These are phyloP conservation scores for Haplosporangium gracile DNA, from an alignment of 192 early-diverging fungal species.

Conservation along the genomic window DNA sequence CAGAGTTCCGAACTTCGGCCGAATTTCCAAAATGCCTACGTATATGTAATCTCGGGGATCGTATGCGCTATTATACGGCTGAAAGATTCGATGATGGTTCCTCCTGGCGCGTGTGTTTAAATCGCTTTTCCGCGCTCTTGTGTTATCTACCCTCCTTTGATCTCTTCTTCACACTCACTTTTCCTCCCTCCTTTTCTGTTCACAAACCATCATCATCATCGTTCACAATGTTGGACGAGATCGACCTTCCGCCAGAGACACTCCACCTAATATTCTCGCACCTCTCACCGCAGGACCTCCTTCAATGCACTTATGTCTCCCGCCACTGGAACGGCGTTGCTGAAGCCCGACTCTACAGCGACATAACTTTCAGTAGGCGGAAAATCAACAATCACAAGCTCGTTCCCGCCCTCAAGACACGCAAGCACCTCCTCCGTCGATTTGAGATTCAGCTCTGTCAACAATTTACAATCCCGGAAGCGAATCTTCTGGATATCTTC, in stretches of 20 bases:
- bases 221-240: neutral
- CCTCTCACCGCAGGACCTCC: neutral
- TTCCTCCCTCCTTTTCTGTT: neutral
- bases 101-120: no score
- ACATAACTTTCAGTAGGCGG: neutral
- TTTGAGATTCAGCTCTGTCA: neutral
- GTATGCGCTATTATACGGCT: neutral
- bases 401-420: neutral
- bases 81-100: no score
- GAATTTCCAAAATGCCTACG: neutral
- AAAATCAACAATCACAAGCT: neutral
- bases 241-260: neutral
- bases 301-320: neutral
- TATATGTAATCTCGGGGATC: neutral
- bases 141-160: neutral
- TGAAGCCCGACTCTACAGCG: neutral
- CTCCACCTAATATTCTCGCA: neutral
- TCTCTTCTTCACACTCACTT: neutral
- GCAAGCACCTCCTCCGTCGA: slow-evolving; percentile 3
- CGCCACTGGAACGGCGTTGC: neutral
- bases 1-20: neutral
- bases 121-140: no score
- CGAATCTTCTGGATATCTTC: neutral
- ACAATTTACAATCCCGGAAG: neutral
- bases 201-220: neutral